Percentiles rank a stretch among this genome's conserved stretches.
Evolutionary conservation across 495 filamentous ascomycete species (phyloP).

Genomic region (Xylaria cubensis): DNA sequence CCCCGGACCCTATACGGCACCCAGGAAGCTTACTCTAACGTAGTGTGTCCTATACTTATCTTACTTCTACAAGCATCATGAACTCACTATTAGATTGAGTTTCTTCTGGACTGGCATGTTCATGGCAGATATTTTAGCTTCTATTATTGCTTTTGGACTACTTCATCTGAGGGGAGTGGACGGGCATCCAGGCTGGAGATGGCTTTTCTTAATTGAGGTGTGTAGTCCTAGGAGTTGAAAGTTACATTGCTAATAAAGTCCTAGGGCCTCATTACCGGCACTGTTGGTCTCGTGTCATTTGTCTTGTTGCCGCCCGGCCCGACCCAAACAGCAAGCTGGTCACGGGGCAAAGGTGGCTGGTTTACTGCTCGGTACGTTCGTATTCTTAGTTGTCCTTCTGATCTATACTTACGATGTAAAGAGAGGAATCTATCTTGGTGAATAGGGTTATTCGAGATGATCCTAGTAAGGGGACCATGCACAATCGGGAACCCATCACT

Average conservation of each 20-base stretch:
- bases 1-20: neutral
- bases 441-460: slow-evolving; percentile 77
- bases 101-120: slow-evolving; percentile 73
- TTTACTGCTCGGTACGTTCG: slow-evolving; percentile 61
- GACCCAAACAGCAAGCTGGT: slow-evolving; percentile 70
- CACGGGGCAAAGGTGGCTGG: slow-evolving; percentile 71
- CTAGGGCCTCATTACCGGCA: slow-evolving; percentile 60
- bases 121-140: slow-evolving; percentile 67
- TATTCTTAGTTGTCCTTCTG: neutral
- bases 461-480: slow-evolving; percentile 69
- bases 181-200: slow-evolving; percentile 73
- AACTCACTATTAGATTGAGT: slow-evolving; percentile 60
- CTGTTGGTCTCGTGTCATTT: slow-evolving; percentile 69
- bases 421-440: slow-evolving; percentile 72
- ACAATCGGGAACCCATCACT: slow-evolving; percentile 67
- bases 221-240: neutral
- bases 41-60: slow-evolving; percentile 68
- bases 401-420: slow-evolving; percentile 33
- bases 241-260: neutral
- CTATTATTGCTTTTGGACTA: slow-evolving; percentile 75
- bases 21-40: neutral
- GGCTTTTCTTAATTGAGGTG: slow-evolving; percentile 67
- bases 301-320: slow-evolving; percentile 76
- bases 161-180: slow-evolving; percentile 67
- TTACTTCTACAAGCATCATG: slow-evolving; percentile 77